Base-by-base conservation (phyloP, 352 stramenopile genomes). In the Phytophthora agathidicida region DNA sequence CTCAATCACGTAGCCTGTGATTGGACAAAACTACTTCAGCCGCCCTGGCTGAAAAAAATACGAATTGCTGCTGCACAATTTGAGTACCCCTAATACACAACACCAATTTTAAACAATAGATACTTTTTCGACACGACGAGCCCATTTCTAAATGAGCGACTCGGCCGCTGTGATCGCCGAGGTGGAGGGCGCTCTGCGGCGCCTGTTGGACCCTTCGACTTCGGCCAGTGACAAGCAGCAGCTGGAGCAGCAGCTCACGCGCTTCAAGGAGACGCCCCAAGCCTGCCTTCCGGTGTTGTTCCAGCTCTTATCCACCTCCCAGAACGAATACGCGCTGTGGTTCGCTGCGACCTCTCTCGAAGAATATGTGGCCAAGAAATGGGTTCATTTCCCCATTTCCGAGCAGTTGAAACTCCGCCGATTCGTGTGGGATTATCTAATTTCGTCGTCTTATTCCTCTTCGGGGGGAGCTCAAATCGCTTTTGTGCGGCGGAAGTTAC, bases 311-410 rank as follows among this genome's bases (percentile, higher is more conserved):
- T 44, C 51, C 28, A 73, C 77, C 11, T 89, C 78, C 9, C 75
- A 63, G 53, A 89, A 80, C 62, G 78, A 91, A 70, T 91, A 89
- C 58, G 67, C 77, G 61, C 80, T 93, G 33, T 93, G 83, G 83
- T 93, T 93, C 45, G 83, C 83, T 5, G 64, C 71, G 16, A 89
- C 76, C 7, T 83, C 83, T 27, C 51, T 93, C 20, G 83, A 93
- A 32, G 83, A 93, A 65, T 91, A 91, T 61, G 77, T 93, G 2
- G 77, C 79, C 23, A 77, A 65, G 48, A 74, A 69, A 50, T 93
- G 80, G 80, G 23, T 59, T 0, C 68, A 75, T 22, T 80, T 93
- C 22, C 37, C 65, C 4, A 20, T 39, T 11, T 44, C 60, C n/a
- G 66, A 93, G 45, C 67, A 80, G 22, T 57, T 65, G 7, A 65